phyloP scores from a whole-genome alignment of 2,329 filamentous ascomycete species.

The Exserohilum rostratum region DNA sequence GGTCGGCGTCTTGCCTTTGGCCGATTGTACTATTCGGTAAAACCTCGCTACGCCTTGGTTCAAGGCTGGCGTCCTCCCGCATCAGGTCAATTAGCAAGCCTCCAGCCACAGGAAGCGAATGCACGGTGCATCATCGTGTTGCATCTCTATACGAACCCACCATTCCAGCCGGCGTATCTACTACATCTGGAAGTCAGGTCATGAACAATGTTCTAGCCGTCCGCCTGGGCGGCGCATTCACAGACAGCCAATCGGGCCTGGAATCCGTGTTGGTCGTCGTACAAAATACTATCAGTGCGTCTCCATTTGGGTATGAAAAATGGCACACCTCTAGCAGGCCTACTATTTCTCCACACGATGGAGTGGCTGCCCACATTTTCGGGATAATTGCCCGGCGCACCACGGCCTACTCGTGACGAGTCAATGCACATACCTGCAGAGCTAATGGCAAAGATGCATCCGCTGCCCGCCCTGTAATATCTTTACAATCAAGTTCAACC shows the following conservation, averaged over 20 bases:
- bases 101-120: neutral
- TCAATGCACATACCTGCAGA: neutral
- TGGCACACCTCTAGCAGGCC: neutral
- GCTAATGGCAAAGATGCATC: neutral
- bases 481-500: neutral
- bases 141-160: neutral
- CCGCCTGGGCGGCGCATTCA: neutral
- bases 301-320: neutral
- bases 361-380: neutral
- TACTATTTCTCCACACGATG: neutral
- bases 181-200: slow-evolving; percentile 2
- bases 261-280: neutral
- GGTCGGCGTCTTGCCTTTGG: neutral
- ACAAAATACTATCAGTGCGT: neutral
- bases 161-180: neutral
- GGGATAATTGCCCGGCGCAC: neutral
- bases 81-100: neutral
- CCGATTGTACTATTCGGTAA: neutral
- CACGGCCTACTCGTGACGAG: neutral
- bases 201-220: neutral
- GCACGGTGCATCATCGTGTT: neutral
- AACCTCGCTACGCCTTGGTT: neutral
- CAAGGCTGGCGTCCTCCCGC: neutral
- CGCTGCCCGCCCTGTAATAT: neutral
- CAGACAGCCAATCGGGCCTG: neutral